Evolutionary conservation across 2,329 filamentous ascomycete species (phyloP).

Genomic region (Pseudogymnoascus sp.): DNA sequence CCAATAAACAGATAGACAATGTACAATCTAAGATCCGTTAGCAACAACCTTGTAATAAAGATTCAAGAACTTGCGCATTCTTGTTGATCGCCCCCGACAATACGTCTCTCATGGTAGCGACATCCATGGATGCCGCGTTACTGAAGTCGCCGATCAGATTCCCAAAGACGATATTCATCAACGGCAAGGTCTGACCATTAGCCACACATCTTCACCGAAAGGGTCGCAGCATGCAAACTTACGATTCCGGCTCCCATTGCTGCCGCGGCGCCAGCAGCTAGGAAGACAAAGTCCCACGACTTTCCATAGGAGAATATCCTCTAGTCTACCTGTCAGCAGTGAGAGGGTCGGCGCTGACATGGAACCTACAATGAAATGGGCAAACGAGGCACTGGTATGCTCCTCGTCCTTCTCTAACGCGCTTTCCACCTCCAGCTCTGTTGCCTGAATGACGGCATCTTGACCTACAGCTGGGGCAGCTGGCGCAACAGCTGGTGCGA

Average conservation of each 20-base stretch:
- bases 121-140: slow-evolving; percentile 3
- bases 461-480: background rate
- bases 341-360: no score
- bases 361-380: background rate
- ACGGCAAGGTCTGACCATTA: slow-evolving; percentile 39
- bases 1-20: slow-evolving; percentile 64
- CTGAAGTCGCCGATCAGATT: slow-evolving; percentile 42
- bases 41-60: background rate
- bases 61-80: slow-evolving; percentile 32
- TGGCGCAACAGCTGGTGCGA: background rate
- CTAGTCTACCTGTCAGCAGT: background rate
- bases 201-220: slow-evolving; percentile 8
- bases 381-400: background rate
- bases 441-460: background rate
- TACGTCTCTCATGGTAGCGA: slow-evolving; percentile 27
- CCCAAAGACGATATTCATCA: slow-evolving; percentile 53
- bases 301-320: slow-evolving; percentile 44
- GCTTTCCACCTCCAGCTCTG: background rate
- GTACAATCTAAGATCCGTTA: slow-evolving; percentile 42
- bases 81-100: slow-evolving; percentile 37
- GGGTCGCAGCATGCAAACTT: slow-evolving; percentile 15
- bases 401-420: background rate
- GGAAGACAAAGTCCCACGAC: slow-evolving; percentile 42
- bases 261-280: slow-evolving; percentile 38
- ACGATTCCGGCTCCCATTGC: slow-evolving; percentile 42